These are phyloP conservation scores for Xylariales sp. DNA, from an alignment of 2,329 filamentous ascomycete species.

Conservation along the genomic window DNA sequence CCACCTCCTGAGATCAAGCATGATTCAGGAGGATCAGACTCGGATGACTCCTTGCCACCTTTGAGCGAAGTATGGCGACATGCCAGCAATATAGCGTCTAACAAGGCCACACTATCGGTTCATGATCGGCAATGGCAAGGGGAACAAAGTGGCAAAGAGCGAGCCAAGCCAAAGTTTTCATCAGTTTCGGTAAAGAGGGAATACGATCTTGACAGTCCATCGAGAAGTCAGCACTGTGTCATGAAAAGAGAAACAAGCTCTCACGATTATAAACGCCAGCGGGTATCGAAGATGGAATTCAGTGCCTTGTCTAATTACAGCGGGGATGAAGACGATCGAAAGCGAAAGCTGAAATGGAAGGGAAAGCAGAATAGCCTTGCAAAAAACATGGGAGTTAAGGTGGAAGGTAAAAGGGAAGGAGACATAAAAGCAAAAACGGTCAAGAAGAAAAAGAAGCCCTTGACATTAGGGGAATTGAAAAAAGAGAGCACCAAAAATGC, in stretches of 20 bases:
- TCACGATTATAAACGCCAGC: no score
- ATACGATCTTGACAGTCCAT: no score
- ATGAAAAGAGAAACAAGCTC: no score
- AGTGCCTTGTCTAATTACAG: no score
- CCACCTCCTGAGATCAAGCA: background rate
- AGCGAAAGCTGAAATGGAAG: background rate
- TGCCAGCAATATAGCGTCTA: background rate
- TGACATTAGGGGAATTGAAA: constrained; percentile 19
- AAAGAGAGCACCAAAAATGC: constrained; percentile 16
- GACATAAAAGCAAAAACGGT: constrained; percentile 7
- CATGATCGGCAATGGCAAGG: no score
- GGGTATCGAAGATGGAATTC: no score
- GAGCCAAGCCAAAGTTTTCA: no score
- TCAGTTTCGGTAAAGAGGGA: background rate
- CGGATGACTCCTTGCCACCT: constrained; percentile 9
- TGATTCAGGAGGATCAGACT: constrained; percentile 9
- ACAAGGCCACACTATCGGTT: no score
- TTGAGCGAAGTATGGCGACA: constrained; percentile 8
- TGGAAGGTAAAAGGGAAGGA: constrained; percentile 1
- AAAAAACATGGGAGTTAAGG: background rate
- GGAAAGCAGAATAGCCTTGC: background rate
- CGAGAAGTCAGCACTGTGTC: no score
- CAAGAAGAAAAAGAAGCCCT: constrained; percentile 6
- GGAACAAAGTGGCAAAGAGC: no score
- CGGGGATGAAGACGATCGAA: no score